These are phyloP conservation scores for Cyclotella cryptica DNA, from an alignment of 108 stramenopile species.

Conservation along the genomic window DNA sequence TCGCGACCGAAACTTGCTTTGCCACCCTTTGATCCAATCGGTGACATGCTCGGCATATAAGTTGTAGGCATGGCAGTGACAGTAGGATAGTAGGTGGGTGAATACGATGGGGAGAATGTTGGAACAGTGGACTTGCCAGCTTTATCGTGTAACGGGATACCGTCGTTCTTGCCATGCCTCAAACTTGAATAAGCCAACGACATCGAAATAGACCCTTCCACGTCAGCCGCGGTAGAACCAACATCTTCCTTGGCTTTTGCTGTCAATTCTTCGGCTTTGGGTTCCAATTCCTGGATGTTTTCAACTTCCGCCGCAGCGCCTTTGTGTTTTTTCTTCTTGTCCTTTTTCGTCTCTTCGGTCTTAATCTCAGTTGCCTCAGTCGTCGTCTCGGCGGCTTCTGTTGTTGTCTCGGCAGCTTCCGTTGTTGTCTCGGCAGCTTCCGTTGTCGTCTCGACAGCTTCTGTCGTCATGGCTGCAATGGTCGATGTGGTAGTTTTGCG, in stretches of 20 bases:
- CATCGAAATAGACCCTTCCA: neutral
- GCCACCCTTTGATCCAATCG: neutral
- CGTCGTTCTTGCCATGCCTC: neutral
- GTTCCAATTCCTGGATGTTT: neutral
- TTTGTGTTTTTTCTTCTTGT: neutral
- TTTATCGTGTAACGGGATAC: neutral
- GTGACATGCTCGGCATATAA: neutral
- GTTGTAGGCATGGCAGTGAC: neutral
- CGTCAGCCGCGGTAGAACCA: neutral
- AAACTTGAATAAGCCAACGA: neutral
- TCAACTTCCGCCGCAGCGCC: neutral
- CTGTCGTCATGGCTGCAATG: neutral
- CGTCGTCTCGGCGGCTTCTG: too few relatives aligned
- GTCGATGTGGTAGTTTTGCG: slow-evolving; percentile 5
- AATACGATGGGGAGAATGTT: neutral
- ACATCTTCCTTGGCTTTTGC: neutral
- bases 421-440: too few relatives aligned
- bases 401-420: too few relatives aligned
- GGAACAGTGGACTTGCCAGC: neutral
- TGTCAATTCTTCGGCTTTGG: neutral
- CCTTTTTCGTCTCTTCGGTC: neutral
- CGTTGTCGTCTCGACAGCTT: too few relatives aligned
- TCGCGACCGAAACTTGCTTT: too few relatives aligned
- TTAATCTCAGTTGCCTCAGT: neutral
- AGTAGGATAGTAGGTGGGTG: neutral